Evolutionary conservation across 306 rosid genomes (phyloP), one percentile per base, ranked within the genome.

Genomic region (Rosa multiflora): DNA sequence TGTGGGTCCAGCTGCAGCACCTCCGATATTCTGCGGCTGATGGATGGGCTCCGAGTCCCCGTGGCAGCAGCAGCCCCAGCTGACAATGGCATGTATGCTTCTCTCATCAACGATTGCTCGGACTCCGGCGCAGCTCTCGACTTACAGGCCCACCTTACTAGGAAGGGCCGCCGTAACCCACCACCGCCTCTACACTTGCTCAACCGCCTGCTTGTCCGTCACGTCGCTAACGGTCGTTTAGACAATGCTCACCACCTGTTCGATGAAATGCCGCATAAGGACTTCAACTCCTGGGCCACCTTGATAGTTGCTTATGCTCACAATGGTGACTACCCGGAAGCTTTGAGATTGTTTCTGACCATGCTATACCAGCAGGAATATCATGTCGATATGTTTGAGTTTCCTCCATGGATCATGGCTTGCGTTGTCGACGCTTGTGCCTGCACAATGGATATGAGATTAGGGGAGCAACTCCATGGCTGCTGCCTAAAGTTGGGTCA

Each of bases 281-380:
- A 63, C 21, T 63, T 63, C 69, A 63, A 63, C 43, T 63, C 69
- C 8, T 63, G 69, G 69, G 69, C 69, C n/a, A 63, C 69, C 10
- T 13, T 63, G 69, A 63, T 63, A 2, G 69, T 1, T 63, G 69
- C 69, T 2, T 63, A 63, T 32, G 20, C 44, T 3, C 69, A 63
- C 21, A 63, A 32, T 63, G 69, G 44, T 1, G 44, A 63, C 5
- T 32, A 32, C 18, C 1, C 18, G 1, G 69, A 63, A 5, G 69
- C 69, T 9, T 3, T 63, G 69, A 63, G 44, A 18, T 29, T 63
- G n/a, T 63, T 63, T 15, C 5, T 63, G 20, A 63, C 9, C 44
- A 63, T 63, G 43, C 10, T 63, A 1, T 11, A 32, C 43, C 43
- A 3, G 4, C n/a, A 3, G 14, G 14, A 59, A 1, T 59, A 3